A percentile compares a stretch with the other conserved stretches of the same genome.
These are phyloP conservation scores for Russula griseocarnosa DNA, from an alignment of 768 basidiomycete species.

Conservation along the genomic window DNA sequence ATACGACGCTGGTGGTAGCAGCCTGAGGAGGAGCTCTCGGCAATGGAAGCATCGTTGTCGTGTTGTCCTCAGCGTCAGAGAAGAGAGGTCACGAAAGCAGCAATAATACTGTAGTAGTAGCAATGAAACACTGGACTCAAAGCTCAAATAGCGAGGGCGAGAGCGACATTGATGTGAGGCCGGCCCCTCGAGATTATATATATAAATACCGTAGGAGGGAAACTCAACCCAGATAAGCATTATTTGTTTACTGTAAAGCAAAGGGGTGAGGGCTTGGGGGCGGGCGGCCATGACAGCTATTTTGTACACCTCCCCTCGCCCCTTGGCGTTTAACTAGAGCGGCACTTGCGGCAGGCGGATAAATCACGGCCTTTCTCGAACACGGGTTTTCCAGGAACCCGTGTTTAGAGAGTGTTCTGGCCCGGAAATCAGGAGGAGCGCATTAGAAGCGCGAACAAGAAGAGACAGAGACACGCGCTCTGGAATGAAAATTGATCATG, in stretches of 20 bases:
- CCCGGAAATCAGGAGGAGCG: slow-evolving; percentile 8
- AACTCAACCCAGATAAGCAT: not conserved
- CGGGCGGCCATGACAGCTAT: slow-evolving; percentile 19
- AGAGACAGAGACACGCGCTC: not conserved
- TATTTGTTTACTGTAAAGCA: too few relatives aligned
- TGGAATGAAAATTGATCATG: not conserved
- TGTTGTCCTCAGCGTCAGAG: not conserved
- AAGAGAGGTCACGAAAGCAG: not conserved
- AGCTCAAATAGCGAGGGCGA: not conserved
- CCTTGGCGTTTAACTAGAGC: not conserved
- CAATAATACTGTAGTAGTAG: too few relatives aligned
- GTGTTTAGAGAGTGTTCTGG: not conserved
- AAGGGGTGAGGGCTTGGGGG: not conserved
- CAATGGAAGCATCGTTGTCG: not conserved
- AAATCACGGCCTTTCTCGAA: slow-evolving; percentile 19
- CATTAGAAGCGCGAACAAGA: slow-evolving; percentile 8
- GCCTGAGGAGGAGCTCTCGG: not conserved
- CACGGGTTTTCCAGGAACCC: slow-evolving; percentile 7
- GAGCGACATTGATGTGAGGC: not conserved
- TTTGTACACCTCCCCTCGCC: slow-evolving; percentile 3
- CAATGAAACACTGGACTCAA: not conserved
- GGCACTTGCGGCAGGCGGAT: slow-evolving; percentile 21
- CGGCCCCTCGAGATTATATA: not conserved
- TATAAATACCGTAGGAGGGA: not conserved
- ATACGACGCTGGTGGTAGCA: too few relatives aligned